Percentiles rank a stretch among this genome's conserved stretches.
These are phyloP conservation scores for Pichia occidentalis DNA, from an alignment of 805 yeast genomes.

Conservation along the genomic window DNA sequence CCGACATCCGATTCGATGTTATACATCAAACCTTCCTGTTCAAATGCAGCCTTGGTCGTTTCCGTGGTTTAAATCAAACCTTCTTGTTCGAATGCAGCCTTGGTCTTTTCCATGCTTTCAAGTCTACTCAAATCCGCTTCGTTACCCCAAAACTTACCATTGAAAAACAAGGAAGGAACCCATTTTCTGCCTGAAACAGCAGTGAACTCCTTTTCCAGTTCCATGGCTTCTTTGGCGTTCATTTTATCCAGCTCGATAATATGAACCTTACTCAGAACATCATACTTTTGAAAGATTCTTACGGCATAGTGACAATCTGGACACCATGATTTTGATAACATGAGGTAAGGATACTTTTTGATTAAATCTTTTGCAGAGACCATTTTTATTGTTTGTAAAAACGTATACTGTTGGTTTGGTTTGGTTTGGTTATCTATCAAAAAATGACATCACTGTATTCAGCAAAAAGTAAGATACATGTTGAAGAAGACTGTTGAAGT, in stretches of 20 bases:
- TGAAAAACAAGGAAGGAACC: constrained; percentile 63
- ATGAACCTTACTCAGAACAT: constrained; percentile 42
- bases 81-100: constrained; percentile 29
- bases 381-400: constrained; percentile 11
- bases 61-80: constrained; percentile 24
- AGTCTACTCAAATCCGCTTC: constrained; percentile 42
- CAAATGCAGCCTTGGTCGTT: constrained; percentile 33
- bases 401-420: no score
- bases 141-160: constrained; percentile 53
- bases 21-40: constrained; percentile 27
- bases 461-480: no score
- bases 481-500: no score
- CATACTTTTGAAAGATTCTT: constrained; percentile 46
- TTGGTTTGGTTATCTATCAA: no score
- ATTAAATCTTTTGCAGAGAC: constrained; percentile 41
- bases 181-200: constrained; percentile 53
- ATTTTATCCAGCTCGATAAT: constrained; percentile 58
- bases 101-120: constrained; percentile 32
- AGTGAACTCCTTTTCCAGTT: constrained; percentile 50
- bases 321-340: constrained; percentile 71
- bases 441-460: no score
- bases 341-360: constrained; percentile 39
- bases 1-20: no score
- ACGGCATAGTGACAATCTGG: constrained; percentile 68
- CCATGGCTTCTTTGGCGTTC: constrained; percentile 42